A percentile compares a stretch with the other conserved stretches of the same genome.
These are phyloP conservation scores for Cryptococcus jaspeensis DNA, from an alignment of 1,284 basidiomycete genomes.

Conservation along the genomic window DNA sequence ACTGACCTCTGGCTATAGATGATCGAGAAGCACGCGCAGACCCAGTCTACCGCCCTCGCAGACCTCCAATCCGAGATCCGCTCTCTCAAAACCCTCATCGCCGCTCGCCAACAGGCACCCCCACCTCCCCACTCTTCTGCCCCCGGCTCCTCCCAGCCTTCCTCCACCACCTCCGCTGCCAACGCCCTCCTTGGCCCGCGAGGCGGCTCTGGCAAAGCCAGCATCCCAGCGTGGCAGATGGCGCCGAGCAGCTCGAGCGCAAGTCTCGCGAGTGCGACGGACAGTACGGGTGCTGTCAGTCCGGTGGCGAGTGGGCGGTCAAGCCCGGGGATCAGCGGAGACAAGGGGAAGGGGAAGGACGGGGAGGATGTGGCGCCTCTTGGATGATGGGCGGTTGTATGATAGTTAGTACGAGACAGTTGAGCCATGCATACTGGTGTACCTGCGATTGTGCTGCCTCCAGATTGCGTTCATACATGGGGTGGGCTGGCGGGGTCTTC, in stretches of 20 bases:
- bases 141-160: neutral
- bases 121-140: constrained; percentile 1
- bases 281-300: neutral
- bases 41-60: constrained; percentile 62
- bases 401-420: neutral
- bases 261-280: constrained; percentile 4
- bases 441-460: no score
- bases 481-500: no score
- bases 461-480: no score
- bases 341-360: constrained; percentile 9
- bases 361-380: neutral
- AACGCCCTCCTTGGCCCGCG: constrained; percentile 43
- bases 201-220: constrained; percentile 26
- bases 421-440: no score
- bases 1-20: constrained; percentile 58
- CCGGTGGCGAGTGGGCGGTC: constrained; percentile 1
- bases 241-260: constrained; percentile 39
- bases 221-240: constrained; percentile 86
- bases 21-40: constrained; percentile 89
- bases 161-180: constrained; percentile 36
- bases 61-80: constrained; percentile 88
- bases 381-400: neutral
- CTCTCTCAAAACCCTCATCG: constrained; percentile 85
- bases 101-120: constrained; percentile 64
- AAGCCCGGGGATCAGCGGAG: neutral